Base-by-base conservation (phyloP, 2,329 filamentous ascomycete genomes). In the Pyricularia sp. region DNA sequence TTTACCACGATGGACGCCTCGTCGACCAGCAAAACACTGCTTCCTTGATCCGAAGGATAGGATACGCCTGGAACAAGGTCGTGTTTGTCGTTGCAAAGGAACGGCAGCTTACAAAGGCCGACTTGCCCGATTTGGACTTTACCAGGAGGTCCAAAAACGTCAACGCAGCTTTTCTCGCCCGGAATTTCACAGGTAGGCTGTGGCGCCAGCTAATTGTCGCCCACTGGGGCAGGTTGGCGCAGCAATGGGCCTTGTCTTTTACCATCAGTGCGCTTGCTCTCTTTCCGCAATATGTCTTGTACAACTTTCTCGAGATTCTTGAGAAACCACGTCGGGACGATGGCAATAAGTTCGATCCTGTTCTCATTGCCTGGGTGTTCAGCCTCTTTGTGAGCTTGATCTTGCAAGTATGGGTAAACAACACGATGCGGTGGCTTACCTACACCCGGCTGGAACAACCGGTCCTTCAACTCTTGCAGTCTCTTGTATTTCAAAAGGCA, bases 11-110 rank as follows among this genome's bases (percentile, higher is more conserved):
- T 0, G 70, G 69, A 44, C 62, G 61, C 12, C 65, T 76, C 1
- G 74, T 76, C n/a, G 74, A 76, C 65, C 74, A 75, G 66, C 74
- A 75, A 64, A 67, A 73, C 40, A 72, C 73, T 3, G 68, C 71
- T 1, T 75, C 74, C 2, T 65, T 74, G 13, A 64, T 76, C 2
- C 63, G 68, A 4, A 68, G 69, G 13, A 67, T 73, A 24, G 69
- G 70, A 3, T 76, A 72, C 63, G 70, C 71, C 13, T 76, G 73
- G 73, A 75, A 76, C 64, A 67, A 67, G 19, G 61, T 69, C 10
- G 69, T 75, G 1, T 75, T 75, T 53, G 66, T 68, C 13, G 68
- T 72, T 49, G 68, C 72, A 5, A 71, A 69, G 59, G 66, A 72
- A 61, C 68, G 73, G 4, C 70, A 71, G 65, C 70, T 75, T 60